phyloP scores from a whole-genome alignment of 139 green algal genomes.

The Auxenochlorella protothecoides region DNA sequence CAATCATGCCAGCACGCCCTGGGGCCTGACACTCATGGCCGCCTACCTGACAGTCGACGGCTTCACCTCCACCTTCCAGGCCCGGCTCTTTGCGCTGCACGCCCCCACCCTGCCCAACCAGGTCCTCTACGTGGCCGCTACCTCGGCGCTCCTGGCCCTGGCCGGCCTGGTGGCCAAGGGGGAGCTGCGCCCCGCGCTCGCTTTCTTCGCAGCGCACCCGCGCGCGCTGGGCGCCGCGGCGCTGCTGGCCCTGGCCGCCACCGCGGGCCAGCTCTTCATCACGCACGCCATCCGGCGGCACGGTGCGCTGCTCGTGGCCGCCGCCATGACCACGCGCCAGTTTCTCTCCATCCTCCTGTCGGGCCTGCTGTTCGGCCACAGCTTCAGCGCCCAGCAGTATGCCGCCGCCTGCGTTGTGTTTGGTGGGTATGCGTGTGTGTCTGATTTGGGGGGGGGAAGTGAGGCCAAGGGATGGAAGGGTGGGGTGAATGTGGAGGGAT shows the following conservation, averaged over 20 bases:
- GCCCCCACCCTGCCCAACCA: constrained; percentile 94
- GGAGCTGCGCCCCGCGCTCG: constrained; percentile 43
- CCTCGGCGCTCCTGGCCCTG: constrained; percentile 38
- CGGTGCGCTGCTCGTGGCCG: constrained; percentile 80
- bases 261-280: constrained; percentile 70
- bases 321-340: constrained; percentile 90
- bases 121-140: constrained; percentile 64
- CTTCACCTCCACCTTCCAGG: constrained; percentile 98
- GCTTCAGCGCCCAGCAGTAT: constrained; percentile 28
- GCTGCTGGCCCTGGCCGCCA: constrained; percentile 42
- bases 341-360: constrained; percentile 85
- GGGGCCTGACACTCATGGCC: constrained; percentile 77
- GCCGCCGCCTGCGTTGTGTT: not conserved
- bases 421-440: not conserved
- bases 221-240: constrained; percentile 39
- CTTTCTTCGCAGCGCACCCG: constrained; percentile 55
- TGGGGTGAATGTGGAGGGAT: not conserved
- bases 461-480: too few species aligned
- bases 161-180: constrained; percentile 42
- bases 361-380: constrained; percentile 74
- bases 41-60: constrained; percentile 91
- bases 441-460: too few species aligned
- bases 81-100: constrained; percentile 82
- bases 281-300: constrained; percentile 65
- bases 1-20: constrained; percentile 1